Evolutionary conservation across 129 eudicot genomes (phyloP), one percentile per base, ranked within the genome.

Genomic region (Scalesia atractyloides): DNA sequence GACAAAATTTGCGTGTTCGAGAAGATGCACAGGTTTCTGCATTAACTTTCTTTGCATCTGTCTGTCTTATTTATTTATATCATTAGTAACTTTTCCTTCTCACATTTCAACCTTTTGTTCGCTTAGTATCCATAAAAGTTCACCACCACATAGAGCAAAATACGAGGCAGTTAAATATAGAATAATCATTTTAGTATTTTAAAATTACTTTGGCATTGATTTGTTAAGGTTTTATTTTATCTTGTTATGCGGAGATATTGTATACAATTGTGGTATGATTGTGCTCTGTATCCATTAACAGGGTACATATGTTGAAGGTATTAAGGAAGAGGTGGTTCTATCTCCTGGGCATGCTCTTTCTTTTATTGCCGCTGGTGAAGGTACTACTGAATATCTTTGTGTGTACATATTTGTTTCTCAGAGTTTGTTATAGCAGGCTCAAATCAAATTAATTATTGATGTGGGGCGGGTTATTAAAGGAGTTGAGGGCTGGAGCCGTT

Each of bases 261-360:
- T 20, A 75, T 64, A 37, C 5, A 9, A 17, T 46, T 24, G 53
- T 48, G 18, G 49, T 51, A 43, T 33, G 47, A 24, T 73, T 9
- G 36, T 70, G 11, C 50, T 87, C 56, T 63, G 64, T 39, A 14
- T 66, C 8, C 68, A 18, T 81, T 33, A 16, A 33, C 44, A 95
- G 99, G 99, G 99, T 72, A 95, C 99, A 69, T 95, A 95, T 85
- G 99, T 95, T 63, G 99, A 95, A 80, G 99, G 99, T 33, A 91
- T 91, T 53, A 95, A 95, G 87, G 99, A 95, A 82, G 99, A 95
- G 84, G 99, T 95, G 75, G 99, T 95, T 74, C 79, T 95, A 76
- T 95, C 99, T 39, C 99, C 99, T 64, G 99, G 97, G 61, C 99
- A 95, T 75, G 97, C 88, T 20, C 99, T 95, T 73, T 95, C 99